Conservation (phyloP, 2,329 filamentous ascomycete genomes). For the Daldinia eschscholtzii region DNA sequence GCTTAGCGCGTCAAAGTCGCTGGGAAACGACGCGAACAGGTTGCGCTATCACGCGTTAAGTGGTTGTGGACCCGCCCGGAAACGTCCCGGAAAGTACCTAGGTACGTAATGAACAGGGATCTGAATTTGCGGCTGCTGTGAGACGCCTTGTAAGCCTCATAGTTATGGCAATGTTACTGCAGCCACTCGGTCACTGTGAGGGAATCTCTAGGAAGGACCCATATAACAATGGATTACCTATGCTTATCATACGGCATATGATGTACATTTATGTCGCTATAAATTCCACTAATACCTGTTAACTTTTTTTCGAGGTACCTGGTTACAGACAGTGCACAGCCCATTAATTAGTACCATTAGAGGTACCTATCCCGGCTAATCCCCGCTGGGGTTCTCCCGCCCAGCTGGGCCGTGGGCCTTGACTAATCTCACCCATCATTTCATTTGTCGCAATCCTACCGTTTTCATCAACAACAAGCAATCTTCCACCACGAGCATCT, state of each 20-base stretch:
- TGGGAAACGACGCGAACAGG: slow-evolving; percentile 47
- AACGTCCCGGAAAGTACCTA: slow-evolving; percentile 20
- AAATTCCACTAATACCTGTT: too few relatives aligned
- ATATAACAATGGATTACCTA: too few relatives aligned
- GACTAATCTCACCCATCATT: slow-evolving; percentile 29
- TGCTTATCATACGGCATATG: too few relatives aligned
- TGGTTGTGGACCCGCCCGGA: slow-evolving; percentile 31
- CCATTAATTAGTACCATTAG: background rate
- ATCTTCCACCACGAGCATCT: background rate
- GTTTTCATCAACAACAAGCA: slow-evolving; percentile 22
- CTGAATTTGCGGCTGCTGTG: background rate
- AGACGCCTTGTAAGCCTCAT: too few relatives aligned
- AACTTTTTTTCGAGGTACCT: too few relatives aligned
- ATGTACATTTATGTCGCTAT: too few relatives aligned
- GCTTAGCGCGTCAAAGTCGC: slow-evolving; percentile 49
- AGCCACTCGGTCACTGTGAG: background rate
- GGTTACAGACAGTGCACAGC: background rate
- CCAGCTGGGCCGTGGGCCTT: background rate
- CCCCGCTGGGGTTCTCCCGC: slow-evolving; percentile 2
- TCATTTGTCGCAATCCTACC: slow-evolving; percentile 23
- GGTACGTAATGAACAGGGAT: slow-evolving; percentile 5
- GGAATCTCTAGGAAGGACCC: background rate
- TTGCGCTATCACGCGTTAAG: slow-evolving; percentile 54
- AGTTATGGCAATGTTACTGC: too few relatives aligned
- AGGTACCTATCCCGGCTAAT: background rate